phyloP scores from a whole-genome alignment of 1,284 basidiomycete species.

The Ceraceosorus guamensis region DNA sequence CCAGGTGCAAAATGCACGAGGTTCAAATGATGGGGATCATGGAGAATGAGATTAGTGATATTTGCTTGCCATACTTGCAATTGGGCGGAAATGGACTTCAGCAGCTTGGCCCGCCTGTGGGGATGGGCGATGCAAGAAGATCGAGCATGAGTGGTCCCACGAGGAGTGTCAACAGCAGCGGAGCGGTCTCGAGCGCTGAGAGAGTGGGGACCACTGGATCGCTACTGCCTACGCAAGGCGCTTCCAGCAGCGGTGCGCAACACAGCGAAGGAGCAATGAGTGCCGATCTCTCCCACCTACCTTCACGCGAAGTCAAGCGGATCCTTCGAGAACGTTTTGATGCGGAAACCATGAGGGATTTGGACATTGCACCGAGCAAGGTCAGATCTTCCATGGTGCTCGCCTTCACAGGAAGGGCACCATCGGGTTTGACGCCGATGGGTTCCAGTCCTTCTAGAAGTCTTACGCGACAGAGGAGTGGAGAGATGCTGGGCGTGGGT shows the following conservation, averaged over 20 bases:
- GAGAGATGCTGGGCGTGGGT: too few relatives aligned
- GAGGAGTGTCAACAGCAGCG: neutral
- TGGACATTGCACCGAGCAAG: conserved; percentile 9
- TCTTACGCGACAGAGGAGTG: too few relatives aligned
- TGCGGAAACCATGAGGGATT: conserved; percentile 29
- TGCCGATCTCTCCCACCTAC: neutral
- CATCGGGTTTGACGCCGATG: too few relatives aligned
- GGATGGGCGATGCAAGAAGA: neutral
- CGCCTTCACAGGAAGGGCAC: neutral
- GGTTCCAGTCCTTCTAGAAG: too few relatives aligned
- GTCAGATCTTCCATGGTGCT: neutral
- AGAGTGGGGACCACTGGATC: neutral
- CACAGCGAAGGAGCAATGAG: neutral
- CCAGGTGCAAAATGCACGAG: conserved; percentile 47
- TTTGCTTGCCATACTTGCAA: conserved; percentile 43
- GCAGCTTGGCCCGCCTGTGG: neutral
- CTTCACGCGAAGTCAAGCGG: conserved; percentile 15
- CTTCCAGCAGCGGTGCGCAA: neutral
- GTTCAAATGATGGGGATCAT: conserved; percentile 46
- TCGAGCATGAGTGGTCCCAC: neutral
- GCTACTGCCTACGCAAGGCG: neutral
- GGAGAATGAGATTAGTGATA: conserved; percentile 42
- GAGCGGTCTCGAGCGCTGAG: neutral
- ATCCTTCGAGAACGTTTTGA: conserved; percentile 39
- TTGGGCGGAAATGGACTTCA: neutral